These are phyloP conservation scores for Pseudevernia furfuracea DNA, from an alignment of 495 filamentous ascomycete genomes.

Conservation along the genomic window DNA sequence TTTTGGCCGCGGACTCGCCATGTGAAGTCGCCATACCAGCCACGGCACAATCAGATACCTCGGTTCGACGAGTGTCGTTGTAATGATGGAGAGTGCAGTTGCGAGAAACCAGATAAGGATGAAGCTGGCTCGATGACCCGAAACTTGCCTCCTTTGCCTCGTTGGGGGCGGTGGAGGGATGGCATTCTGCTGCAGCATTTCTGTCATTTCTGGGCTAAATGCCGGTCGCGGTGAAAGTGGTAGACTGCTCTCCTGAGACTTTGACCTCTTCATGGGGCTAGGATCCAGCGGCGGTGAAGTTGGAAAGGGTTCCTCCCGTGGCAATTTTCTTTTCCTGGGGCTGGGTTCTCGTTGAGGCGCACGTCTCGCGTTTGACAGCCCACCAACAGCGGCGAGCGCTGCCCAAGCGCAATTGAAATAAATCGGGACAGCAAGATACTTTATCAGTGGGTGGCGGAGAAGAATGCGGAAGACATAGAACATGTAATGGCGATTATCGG, in stretches of 20 bases:
- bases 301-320: constrained; percentile 19
- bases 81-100: constrained; percentile 67
- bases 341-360: background rate
- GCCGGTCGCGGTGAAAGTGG: background rate
- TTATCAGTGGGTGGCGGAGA: constrained; percentile 54
- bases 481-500: constrained; percentile 93
- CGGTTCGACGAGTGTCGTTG: constrained; percentile 87
- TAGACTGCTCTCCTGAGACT: background rate
- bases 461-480: constrained; percentile 93
- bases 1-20: constrained; percentile 45
- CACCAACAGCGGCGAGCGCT: constrained; percentile 49
- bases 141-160: background rate
- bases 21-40: constrained; percentile 83
- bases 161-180: background rate
- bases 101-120: constrained; percentile 63
- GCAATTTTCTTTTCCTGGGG: background rate
- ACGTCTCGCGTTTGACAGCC: constrained; percentile 25
- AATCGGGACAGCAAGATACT: constrained; percentile 58
- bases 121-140: constrained; percentile 41
- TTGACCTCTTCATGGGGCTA: background rate
- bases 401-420: constrained; percentile 58
- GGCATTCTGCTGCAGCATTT: constrained; percentile 20
- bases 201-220: background rate
- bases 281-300: background rate
- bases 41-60: constrained; percentile 93